Conservation (phyloP, 2,329 filamentous ascomycete species). For the Huntiella bhutanensis region DNA sequence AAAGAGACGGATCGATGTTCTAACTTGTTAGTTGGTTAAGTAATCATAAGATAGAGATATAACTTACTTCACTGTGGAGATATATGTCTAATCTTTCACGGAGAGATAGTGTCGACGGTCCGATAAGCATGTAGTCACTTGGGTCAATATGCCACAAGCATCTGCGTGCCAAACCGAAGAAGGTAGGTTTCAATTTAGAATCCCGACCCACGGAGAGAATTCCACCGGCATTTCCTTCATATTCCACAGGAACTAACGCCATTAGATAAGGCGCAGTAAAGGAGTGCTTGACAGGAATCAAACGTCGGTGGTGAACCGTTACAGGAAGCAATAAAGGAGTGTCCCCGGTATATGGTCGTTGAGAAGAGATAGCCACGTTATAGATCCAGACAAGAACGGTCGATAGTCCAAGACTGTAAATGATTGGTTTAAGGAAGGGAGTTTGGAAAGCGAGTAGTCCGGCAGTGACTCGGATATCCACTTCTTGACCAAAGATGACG, state of each 20-base stretch:
- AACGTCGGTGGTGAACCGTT: constrained; percentile 29
- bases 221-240: constrained; percentile 33
- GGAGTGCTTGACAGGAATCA: constrained; percentile 48
- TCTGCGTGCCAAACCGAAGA: neutral
- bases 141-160: constrained; percentile 42
- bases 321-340: constrained; percentile 1
- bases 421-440: too few relatives aligned
- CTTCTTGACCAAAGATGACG: too few relatives aligned
- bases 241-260: constrained; percentile 48
- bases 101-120: constrained; percentile 31
- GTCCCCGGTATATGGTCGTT: neutral
- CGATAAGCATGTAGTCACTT: constrained; percentile 41
- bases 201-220: constrained; percentile 31
- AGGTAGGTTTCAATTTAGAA: neutral
- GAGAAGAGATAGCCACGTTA: too few relatives aligned
- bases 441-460: too few relatives aligned
- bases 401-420: too few relatives aligned
- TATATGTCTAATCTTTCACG: constrained; percentile 43
- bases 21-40: constrained; percentile 18
- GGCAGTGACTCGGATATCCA: too few relatives aligned
- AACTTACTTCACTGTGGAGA: constrained; percentile 34
- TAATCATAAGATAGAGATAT: neutral
- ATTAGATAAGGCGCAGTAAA: constrained; percentile 56
- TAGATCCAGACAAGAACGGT: too few relatives aligned
- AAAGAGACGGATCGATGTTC: constrained; percentile 37